Percentiles rank a stretch among this genome's conserved stretches.
Conservation (phyloP, 805 yeast species). For the Candida orba region DNA sequence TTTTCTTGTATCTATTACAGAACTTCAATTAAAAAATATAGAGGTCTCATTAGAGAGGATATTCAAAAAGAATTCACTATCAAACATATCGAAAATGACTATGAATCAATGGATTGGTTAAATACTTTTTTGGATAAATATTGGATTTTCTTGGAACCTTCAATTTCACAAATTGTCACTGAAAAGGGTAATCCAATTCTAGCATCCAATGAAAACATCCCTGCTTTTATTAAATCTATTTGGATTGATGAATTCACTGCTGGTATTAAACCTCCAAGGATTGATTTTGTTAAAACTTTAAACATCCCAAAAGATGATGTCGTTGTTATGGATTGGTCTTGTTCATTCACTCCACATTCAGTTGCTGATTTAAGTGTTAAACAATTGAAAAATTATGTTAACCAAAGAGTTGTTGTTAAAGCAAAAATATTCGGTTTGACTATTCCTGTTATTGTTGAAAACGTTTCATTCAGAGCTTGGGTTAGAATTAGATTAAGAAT, state of each 20-base stretch:
- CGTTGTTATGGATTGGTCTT: conserved; percentile 96
- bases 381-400: conserved; percentile 77
- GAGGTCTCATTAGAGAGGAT: conserved; percentile 65
- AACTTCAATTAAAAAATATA: conserved; percentile 72
- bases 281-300: conserved; percentile 83
- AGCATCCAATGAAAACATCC: conserved; percentile 67
- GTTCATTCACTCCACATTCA: conserved; percentile 89
- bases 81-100: conserved; percentile 75
- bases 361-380: conserved; percentile 76
- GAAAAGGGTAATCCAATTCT: conserved; percentile 80
- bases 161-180: conserved; percentile 75
- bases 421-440: conserved; percentile 77
- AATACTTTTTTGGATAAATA: conserved; percentile 83
- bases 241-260: conserved; percentile 86
- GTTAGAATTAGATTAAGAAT: conserved; percentile 80
- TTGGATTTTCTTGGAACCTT: conserved; percentile 90
- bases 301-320: conserved; percentile 87
- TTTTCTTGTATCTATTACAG: conserved; percentile 68
- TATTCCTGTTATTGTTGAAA: conserved; percentile 73
- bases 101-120: conserved; percentile 94
- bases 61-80: conserved; percentile 84
- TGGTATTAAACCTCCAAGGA: conserved; percentile 93
- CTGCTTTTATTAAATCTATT: conserved; percentile 74
- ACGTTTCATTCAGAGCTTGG: conserved; percentile 67
- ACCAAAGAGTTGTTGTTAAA: conserved; percentile 73